phyloP scores from a whole-genome alignment of 1,284 basidiomycete species.

The Ceratobasidium sp. region DNA sequence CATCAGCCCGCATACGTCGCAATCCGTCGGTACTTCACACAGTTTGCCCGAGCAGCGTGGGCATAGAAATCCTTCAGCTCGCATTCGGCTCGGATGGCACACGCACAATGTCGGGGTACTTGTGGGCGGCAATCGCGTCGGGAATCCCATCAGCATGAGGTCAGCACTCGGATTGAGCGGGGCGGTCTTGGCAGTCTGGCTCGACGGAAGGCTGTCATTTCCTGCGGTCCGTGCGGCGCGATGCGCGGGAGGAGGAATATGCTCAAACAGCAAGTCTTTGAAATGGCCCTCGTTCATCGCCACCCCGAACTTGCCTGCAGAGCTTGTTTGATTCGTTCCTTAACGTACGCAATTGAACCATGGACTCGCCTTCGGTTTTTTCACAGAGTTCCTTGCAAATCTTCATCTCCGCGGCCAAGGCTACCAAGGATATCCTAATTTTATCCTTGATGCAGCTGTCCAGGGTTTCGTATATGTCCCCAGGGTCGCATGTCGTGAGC shows the following conservation, averaged over 20 bases:
- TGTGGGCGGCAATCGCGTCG: conserved; percentile 83
- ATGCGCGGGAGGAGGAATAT: conserved; percentile 93
- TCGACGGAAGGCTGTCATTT: conserved; percentile 15
- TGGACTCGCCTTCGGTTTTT: conserved; percentile 77
- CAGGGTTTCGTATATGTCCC: conserved; percentile 93
- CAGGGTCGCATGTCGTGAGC: conserved; percentile 94
- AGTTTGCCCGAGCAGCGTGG: conserved; percentile 91
- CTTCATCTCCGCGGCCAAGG: conserved; percentile 95
- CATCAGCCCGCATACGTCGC: conserved; percentile 95
- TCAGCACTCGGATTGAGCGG: conserved; percentile 74
- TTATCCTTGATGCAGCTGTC: conserved; percentile 79
- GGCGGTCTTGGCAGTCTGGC: conserved; percentile 46
- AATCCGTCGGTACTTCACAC: conserved; percentile 98
- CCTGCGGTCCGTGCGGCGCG: conserved; percentile 62
- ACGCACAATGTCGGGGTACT: conserved; percentile 86
- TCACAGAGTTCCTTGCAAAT: conserved; percentile 91
- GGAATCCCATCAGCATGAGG: conserved; percentile 99
- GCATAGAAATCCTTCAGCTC: conserved; percentile 91
- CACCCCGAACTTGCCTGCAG: conserved; percentile 85
- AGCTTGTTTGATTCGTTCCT: conserved; percentile 28
- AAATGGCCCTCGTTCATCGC: conserved; percentile 97
- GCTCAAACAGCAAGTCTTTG: conserved; percentile 92
- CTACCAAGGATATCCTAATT: conserved; percentile 91
- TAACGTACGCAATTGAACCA: conserved; percentile 39
- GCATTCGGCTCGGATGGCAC: conserved; percentile 85